These are phyloP conservation scores for Ogataea glucozyma DNA, from an alignment of 805 yeast species.

Conservation along the genomic window DNA sequence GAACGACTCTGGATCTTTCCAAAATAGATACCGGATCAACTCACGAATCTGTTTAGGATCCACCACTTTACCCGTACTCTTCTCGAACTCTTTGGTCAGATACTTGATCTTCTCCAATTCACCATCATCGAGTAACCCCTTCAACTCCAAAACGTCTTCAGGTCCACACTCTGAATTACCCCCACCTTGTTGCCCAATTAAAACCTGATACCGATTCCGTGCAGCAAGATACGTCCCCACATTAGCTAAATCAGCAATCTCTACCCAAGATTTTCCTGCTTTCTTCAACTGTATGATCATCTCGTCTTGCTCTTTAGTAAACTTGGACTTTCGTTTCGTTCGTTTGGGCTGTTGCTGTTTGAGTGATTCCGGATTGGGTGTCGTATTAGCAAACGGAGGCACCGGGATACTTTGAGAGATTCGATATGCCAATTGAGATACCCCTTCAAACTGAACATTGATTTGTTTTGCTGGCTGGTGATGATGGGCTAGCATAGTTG, in stretches of 20 bases:
- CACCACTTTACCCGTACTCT: constrained; percentile 51
- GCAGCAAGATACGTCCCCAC: constrained; percentile 74
- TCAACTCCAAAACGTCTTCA: constrained; percentile 54
- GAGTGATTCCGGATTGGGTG: constrained; percentile 26
- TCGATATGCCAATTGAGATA: constrained; percentile 26
- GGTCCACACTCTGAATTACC: constrained; percentile 63
- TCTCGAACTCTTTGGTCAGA: constrained; percentile 61
- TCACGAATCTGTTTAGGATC: constrained; percentile 57
- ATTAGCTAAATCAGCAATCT: constrained; percentile 63
- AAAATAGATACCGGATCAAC: constrained; percentile 52
- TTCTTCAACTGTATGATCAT: constrained; percentile 60
- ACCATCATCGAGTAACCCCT: constrained; percentile 60
- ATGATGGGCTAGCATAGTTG: constrained; percentile 3
- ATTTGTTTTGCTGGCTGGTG: constrained; percentile 10
- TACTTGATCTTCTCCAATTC: constrained; percentile 70
- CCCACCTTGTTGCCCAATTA: constrained; percentile 82
- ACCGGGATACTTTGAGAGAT: constrained; percentile 29
- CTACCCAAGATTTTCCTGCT: constrained; percentile 70
- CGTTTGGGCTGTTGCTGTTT: constrained; percentile 40
- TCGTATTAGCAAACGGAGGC: constrained; percentile 31
- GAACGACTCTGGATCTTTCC: constrained; percentile 55
- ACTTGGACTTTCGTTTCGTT: constrained; percentile 65
- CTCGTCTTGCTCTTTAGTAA: constrained; percentile 66
- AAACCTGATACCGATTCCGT: constrained; percentile 73
- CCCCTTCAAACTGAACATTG: constrained; percentile 16